These are phyloP conservation scores for Brassica carinata DNA, from an alignment of 345 rosid genomes.

Conservation along the genomic window DNA sequence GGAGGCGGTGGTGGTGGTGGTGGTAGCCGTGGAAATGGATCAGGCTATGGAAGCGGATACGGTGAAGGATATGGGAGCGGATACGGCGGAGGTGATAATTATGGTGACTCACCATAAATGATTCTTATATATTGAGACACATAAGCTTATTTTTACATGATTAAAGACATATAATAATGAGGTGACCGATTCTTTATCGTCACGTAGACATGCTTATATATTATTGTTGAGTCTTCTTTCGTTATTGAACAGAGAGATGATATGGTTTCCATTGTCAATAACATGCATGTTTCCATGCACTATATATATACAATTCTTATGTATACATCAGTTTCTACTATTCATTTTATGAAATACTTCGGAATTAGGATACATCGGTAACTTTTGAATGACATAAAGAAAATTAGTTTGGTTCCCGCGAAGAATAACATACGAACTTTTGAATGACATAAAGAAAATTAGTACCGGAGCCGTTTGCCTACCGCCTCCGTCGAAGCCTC, in stretches of 20 bases:
- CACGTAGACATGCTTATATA: constrained; percentile 20
- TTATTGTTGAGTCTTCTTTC: constrained; percentile 16
- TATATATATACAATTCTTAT: not conserved
- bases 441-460: no score
- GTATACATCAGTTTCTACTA: not conserved
- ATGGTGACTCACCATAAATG: constrained; percentile 29
- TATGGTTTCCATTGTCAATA: not conserved
- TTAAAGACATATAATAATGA: constrained; percentile 5
- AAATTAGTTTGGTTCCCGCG: not conserved
- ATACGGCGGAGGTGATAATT: constrained; percentile 35
- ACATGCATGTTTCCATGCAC: constrained; percentile 25
- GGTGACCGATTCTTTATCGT: constrained; percentile 13
- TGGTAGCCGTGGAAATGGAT: constrained; percentile 35
- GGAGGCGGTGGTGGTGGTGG: constrained; percentile 37
- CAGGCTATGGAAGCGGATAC: constrained; percentile 39
- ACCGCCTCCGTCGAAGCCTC: no score
- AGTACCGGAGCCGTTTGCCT: no score
- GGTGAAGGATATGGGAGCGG: constrained; percentile 45
- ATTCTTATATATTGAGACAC: not conserved
- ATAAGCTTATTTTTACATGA: constrained; percentile 14
- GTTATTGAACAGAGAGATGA: not conserved
- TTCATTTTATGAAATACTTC: not conserved
- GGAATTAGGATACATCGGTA: not conserved
- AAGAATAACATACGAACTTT: not conserved
- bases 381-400: not conserved